These are phyloP conservation scores for Macrolepiota fuliginosa DNA, from an alignment of 768 basidiomycete genomes.

Conservation along the genomic window DNA sequence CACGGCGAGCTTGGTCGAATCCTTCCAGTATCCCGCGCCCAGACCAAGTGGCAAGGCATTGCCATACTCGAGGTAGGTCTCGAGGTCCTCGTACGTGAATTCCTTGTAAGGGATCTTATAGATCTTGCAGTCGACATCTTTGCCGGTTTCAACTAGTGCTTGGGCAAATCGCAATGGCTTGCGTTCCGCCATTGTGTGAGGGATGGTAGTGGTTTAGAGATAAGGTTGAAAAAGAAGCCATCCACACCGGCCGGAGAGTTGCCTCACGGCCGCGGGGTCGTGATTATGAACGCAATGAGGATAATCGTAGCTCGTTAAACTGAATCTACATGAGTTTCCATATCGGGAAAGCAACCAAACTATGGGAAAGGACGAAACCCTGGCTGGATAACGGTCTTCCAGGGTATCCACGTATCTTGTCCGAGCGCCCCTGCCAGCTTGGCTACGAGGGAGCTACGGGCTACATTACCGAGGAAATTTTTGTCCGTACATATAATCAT, in stretches of 20 bases:
- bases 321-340: background rate
- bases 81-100: constrained; percentile 8
- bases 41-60: constrained; percentile 8
- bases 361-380: constrained; percentile 9
- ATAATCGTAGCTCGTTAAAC: background rate
- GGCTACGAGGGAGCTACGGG: constrained; percentile 30
- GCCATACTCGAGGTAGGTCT: background rate
- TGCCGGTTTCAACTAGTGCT: constrained; percentile 5
- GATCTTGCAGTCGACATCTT: constrained; percentile 1
- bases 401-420: constrained; percentile 17
- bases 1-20: constrained; percentile 4
- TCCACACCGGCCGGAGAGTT: background rate
- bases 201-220: background rate
- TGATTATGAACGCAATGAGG: background rate
- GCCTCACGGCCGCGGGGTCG: constrained; percentile 1
- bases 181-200: background rate
- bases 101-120: background rate
- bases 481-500: constrained; percentile 63
- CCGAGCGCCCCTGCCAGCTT: constrained; percentile 24
- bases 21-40: constrained; percentile 7
- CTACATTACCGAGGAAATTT: constrained; percentile 43
- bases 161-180: background rate
- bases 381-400: constrained; percentile 6
- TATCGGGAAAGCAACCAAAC: background rate
- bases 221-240: constrained; percentile 5